Evolutionary conservation across 805 yeast species (phyloP), one percentile per base, ranked within the genome.

Genomic region (Blastobotrys parvus): DNA sequence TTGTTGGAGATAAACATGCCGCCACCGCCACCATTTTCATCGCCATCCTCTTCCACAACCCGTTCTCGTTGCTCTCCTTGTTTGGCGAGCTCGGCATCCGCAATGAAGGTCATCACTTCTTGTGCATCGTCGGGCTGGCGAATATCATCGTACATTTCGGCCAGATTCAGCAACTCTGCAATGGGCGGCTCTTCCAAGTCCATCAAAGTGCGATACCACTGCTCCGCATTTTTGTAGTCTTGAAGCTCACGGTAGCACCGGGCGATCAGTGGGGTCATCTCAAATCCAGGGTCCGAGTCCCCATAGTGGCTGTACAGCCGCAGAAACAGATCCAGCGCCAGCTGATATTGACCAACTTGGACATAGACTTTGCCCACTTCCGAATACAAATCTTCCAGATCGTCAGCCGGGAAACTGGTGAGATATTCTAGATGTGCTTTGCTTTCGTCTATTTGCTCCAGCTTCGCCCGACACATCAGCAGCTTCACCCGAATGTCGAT

Each of bases 401-500:
- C 85, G 2, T 67, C 69, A 18, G 78, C 72, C 25, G 73, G 75
- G 35, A 75, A 78, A 31, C 71, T 71, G 35, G 77, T 60, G 10
- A 89, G 63, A 47, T 72, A 73, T 31, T 60, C 67, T 52, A 84
- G 82, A 58, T 90, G 97, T 6, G 61, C 62, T 45, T 80, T 56
- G 0, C 96, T 95, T 52, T 89, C 96, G 41, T 77, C 57, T 17
- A 43, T 36, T 10, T 54, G 79, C 3, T 39, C 39, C 30, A 77
- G 63, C 43, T 78, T 77, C 25, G 92, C 63, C 45, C 98, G 71
- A 39, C 85, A 69, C 8, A 78, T 61, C 0, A 95, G 94, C 19
- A 92, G 59, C 60, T 92, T 85, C 23, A 78, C 80, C 43, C 97
- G 64, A 20, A 92, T 84, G 64, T 90, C 97, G 38, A 89, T 78